Evolutionary conservation across 305 asterid genomes (phyloP).

Genomic region (Solanum hybrid): DNA sequence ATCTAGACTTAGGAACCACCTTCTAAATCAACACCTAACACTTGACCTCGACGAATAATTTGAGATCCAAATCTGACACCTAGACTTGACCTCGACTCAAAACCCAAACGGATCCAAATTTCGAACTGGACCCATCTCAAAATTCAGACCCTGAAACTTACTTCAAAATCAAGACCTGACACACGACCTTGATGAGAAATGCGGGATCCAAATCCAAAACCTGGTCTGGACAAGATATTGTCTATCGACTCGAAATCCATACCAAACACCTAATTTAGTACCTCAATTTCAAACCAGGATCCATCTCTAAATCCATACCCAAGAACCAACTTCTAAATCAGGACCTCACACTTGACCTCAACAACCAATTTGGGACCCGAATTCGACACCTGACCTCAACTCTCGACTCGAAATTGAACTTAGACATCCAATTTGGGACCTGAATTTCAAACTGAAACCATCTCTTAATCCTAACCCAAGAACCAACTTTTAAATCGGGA

Average conservation of each 20-base stretch:
- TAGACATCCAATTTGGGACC: not conserved
- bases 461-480: not conserved
- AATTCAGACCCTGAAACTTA: not conserved
- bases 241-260: not conserved
- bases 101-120: not conserved
- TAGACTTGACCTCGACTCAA: not conserved
- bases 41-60: not conserved
- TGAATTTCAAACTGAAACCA: no score
- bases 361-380: not conserved
- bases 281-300: not conserved
- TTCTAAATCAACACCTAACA: not conserved
- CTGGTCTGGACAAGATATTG: not conserved
- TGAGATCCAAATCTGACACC: not conserved
- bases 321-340: not conserved
- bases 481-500: not conserved
- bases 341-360: not conserved
- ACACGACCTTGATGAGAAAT: not conserved
- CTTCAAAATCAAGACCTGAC: not conserved
- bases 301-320: not conserved
- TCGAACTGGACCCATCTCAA: not conserved
- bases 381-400: not conserved
- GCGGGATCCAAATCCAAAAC: not conserved
- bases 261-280: not conserved
- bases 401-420: not conserved
- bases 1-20: not conserved